A percentile compares a stretch with the other conserved stretches of the same genome.
These are phyloP conservation scores for Phytophthora chlamydospora DNA, from an alignment of 352 stramenopile species.

Conservation along the genomic window DNA sequence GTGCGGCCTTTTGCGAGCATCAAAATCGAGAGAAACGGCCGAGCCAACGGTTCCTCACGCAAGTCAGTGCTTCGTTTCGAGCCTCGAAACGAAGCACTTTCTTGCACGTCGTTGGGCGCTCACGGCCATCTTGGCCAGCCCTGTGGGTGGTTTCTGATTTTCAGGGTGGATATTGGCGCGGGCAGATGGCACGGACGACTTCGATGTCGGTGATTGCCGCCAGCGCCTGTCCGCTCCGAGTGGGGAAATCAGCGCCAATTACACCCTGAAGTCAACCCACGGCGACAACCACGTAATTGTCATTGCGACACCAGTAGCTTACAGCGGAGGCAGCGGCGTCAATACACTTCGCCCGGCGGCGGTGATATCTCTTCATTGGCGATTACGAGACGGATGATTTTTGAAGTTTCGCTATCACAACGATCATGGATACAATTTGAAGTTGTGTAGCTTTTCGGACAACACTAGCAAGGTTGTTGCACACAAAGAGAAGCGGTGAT, in stretches of 20 bases:
- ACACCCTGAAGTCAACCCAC: slow-evolving; percentile 16
- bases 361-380: too few species aligned
- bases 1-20: too few species aligned
- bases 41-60: too few species aligned
- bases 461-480: background rate
- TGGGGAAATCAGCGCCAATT: too few species aligned
- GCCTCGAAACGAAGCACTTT: too few species aligned
- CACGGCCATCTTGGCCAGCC: background rate
- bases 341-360: too few species aligned
- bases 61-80: too few species aligned
- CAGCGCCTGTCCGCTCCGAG: background rate
- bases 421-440: background rate
- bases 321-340: too few species aligned
- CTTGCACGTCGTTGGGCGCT: too few species aligned
- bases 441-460: background rate
- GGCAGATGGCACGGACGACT: too few species aligned
- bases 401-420: slow-evolving; percentile 4
- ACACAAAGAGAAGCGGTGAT: background rate
- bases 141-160: slow-evolving; percentile 2
- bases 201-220: slow-evolving; percentile 1
- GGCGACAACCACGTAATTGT: slow-evolving; percentile 8
- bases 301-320: background rate
- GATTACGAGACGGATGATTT: too few species aligned
- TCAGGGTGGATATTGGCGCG: slow-evolving; percentile 4
- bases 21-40: too few species aligned